Conservation (phyloP, 306 rosid species). For the Phaseolus lunatus region DNA sequence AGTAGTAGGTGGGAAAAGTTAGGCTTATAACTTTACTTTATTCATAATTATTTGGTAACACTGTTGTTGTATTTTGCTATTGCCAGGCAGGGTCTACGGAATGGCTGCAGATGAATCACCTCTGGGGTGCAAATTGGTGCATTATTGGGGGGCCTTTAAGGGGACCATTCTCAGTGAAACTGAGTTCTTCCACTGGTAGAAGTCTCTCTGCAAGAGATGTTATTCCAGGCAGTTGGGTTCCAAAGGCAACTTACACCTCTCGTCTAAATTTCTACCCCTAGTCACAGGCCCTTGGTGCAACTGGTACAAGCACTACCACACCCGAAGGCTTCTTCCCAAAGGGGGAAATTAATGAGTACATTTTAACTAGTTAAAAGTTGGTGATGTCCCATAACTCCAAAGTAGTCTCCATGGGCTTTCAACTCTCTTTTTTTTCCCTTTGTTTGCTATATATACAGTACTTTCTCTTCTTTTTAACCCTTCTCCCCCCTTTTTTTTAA, state of each 20-base stretch:
- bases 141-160: constrained; percentile 69
- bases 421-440: constrained; percentile 19
- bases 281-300: constrained; percentile 12
- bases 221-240: constrained; percentile 78
- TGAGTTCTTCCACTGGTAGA: constrained; percentile 69
- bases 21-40: background rate
- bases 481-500: constrained; percentile 17
- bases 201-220: constrained; percentile 80
- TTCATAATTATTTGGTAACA: background rate
- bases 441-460: constrained; percentile 36
- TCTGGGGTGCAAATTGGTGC: constrained; percentile 97
- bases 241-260: constrained; percentile 88
- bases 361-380: constrained; percentile 45
- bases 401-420: constrained; percentile 54
- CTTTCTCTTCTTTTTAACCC: constrained; percentile 2
- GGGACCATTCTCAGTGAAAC: constrained; percentile 90
- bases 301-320: constrained; percentile 21
- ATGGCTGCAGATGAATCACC: constrained; percentile 84
- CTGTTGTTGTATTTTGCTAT: constrained; percentile 37
- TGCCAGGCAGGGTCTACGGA: constrained; percentile 75
- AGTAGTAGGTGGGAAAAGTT: constrained; percentile 36
- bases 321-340: constrained; percentile 12
- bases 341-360: constrained; percentile 23
- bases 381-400: constrained; percentile 42
- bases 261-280: constrained; percentile 67